A percentile compares a stretch with the other conserved stretches of the same genome.
Evolutionary conservation across 2,329 filamentous ascomycete species (phyloP).

Genomic region (Helotiales sp.): DNA sequence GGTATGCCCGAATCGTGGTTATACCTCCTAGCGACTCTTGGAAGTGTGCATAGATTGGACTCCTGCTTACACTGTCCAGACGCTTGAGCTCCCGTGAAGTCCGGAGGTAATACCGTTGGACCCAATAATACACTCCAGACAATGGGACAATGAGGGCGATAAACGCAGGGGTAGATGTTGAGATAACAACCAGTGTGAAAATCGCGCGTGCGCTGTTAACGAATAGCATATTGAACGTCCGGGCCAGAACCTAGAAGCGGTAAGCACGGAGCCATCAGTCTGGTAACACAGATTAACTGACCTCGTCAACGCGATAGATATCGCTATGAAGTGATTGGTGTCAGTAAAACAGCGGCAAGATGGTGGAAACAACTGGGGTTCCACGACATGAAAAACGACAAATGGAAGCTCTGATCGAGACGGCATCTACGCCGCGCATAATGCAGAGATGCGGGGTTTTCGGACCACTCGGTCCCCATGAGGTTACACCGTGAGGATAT

Average conservation of each 20-base stretch:
- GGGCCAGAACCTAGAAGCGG: constrained; percentile 88
- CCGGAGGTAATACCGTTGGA: constrained; percentile 94
- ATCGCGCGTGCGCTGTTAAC: constrained; percentile 71
- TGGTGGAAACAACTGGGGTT: constrained; percentile 15
- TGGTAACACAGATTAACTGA: constrained; percentile 28
- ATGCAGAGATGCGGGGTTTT: constrained; percentile 14
- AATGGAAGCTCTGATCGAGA: constrained; percentile 17
- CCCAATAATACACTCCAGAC: constrained; percentile 78
- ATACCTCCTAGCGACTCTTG: constrained; percentile 94
- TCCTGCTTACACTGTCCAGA: constrained; percentile 90
- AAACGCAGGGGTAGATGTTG: constrained; percentile 77
- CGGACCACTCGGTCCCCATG: constrained; percentile 17
- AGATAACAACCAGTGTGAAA: constrained; percentile 88
- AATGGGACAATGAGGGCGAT: constrained; percentile 79
- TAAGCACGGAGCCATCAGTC: constrained; percentile 49
- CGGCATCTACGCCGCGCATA: constrained; percentile 18
- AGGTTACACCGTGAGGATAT: not conserved
- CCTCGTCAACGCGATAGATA: constrained; percentile 47
- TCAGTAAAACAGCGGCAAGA: constrained; percentile 24
- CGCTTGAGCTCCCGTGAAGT: constrained; percentile 96
- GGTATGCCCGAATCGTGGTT: constrained; percentile 92
- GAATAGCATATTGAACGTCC: constrained; percentile 97
- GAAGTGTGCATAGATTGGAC: constrained; percentile 97
- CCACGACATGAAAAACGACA: constrained; percentile 22
- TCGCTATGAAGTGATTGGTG: constrained; percentile 40